A percentile compares a stretch with the other conserved stretches of the same genome.
These are phyloP conservation scores for Drechslerella stenobrocha DNA, from an alignment of 2,329 filamentous ascomycete species.

Conservation along the genomic window DNA sequence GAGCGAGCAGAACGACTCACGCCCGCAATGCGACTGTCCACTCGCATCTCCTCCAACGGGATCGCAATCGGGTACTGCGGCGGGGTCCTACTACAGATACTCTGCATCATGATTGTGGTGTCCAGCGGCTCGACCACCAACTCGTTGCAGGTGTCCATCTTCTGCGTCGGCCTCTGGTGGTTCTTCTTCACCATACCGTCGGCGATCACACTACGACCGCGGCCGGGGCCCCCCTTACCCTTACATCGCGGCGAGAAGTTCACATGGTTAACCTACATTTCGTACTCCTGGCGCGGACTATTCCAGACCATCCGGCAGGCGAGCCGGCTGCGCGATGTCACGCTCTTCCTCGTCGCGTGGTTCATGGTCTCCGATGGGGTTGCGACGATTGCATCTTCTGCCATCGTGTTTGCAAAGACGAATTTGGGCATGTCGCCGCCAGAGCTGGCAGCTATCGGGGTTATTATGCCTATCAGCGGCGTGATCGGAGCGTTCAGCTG, in stretches of 20 bases:
- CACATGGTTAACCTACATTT: conserved; percentile 71
- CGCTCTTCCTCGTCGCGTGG: conserved; percentile 84
- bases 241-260: conserved; percentile 49
- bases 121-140: conserved; percentile 79
- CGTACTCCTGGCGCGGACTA: conserved; percentile 82
- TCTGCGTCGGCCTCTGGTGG: conserved; percentile 91
- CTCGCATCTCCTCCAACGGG: conserved; percentile 85
- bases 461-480: conserved; percentile 82
- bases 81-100: conserved; percentile 73
- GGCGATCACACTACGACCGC: conserved; percentile 80
- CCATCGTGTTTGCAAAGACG: conserved; percentile 94
- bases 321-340: conserved; percentile 70
- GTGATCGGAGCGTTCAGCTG: conserved; percentile 88
- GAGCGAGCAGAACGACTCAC: conserved; percentile 46
- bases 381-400: conserved; percentile 90
- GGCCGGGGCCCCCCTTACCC: conserved; percentile 80
- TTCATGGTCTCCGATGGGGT: conserved; percentile 93
- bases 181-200: conserved; percentile 85
- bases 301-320: conserved; percentile 78
- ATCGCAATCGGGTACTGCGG: conserved; percentile 93
- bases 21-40: conserved; percentile 71
- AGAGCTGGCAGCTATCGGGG: conserved; percentile 86
- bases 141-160: conserved; percentile 82
- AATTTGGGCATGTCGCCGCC: conserved; percentile 83
- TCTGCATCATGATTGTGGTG: conserved; percentile 73